These are phyloP conservation scores for Byssochlamys sp. DNA, from an alignment of 2,329 filamentous ascomycete genomes.

Conservation along the genomic window DNA sequence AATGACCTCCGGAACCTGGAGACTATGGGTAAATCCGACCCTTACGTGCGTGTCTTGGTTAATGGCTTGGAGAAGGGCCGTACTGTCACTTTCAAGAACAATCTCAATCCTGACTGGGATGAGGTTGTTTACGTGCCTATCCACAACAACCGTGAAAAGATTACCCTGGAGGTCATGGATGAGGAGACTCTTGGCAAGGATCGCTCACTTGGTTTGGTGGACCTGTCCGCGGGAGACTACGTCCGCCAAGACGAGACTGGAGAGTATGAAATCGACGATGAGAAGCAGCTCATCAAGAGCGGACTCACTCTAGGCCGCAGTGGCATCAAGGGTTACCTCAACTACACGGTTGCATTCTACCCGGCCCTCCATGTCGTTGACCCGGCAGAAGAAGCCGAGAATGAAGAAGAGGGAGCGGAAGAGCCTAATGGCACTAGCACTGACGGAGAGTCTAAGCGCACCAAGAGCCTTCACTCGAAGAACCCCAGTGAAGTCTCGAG, in stretches of 20 bases:
- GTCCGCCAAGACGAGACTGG: constrained; percentile 67
- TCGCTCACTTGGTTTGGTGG: constrained; percentile 71
- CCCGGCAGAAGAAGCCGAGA: constrained; percentile 58
- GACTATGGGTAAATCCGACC: constrained; percentile 91
- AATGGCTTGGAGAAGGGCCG: constrained; percentile 84
- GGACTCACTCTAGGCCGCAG: constrained; percentile 65
- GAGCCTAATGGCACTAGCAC: constrained; percentile 12
- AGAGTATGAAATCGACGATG: constrained; percentile 69
- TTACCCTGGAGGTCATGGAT: constrained; percentile 92
- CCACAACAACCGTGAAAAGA: constrained; percentile 70
- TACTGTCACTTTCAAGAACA: constrained; percentile 92
- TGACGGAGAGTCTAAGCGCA: constrained; percentile 21
- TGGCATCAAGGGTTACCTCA: constrained; percentile 66
- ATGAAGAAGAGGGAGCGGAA: constrained; percentile 39
- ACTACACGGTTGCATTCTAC: constrained; percentile 80
- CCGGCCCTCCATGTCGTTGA: constrained; percentile 80
- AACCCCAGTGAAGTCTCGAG: constrained; percentile 21
- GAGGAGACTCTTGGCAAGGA: constrained; percentile 87
- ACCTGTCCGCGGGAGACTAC: constrained; percentile 69
- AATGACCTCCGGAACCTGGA: constrained; percentile 81
- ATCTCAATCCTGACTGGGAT: constrained; percentile 89
- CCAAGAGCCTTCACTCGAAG: constrained; percentile 17
- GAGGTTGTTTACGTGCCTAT: constrained; percentile 91
- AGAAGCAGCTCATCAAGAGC: constrained; percentile 58
- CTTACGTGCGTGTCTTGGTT: constrained; percentile 78